These are phyloP conservation scores for Paratrypanosoma confusum DNA, from an alignment of 208 protist species.

Conservation along the genomic window DNA sequence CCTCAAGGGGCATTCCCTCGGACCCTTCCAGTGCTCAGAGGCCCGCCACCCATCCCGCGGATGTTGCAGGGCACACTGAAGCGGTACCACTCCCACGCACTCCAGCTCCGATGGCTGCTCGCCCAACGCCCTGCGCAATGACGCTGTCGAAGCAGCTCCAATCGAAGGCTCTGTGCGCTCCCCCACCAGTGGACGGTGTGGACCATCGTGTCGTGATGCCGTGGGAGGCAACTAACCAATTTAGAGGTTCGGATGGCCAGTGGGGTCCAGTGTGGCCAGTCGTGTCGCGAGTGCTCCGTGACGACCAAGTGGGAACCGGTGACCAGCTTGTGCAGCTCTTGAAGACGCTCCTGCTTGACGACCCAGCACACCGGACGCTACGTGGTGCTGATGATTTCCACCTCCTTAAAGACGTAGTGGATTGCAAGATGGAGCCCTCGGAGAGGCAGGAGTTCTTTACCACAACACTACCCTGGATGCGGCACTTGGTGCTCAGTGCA, in stretches of 20 bases:
- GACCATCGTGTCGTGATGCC: conserved; percentile 23
- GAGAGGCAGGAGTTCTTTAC: conserved; percentile 29
- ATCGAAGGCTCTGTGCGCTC: no score
- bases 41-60: no score
- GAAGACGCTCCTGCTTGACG: conserved; percentile 18
- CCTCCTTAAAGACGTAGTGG: conserved; percentile 12
- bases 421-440: conserved; percentile 7
- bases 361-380: no score
- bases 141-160: no score
- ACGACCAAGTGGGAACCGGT: conserved; percentile 6
- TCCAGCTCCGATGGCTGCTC: no score
- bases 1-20: no score
- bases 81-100: no score
- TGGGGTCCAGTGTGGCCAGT: conserved; percentile 15
- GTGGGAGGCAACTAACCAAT: conserved; percentile 20
- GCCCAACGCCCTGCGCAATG: no score
- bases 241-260: conserved; percentile 1
- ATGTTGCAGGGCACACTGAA: no score
- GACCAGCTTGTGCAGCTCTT: conserved; percentile 16
- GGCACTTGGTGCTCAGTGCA: conserved; percentile 13
- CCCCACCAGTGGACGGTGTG: no score
- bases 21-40: no score
- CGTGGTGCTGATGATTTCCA: conserved; percentile 10
- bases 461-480: conserved; percentile 55
- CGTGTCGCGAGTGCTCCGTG: conserved; percentile 11